Conservation (phyloP, 768 basidiomycete genomes). For the Mrakia frigida region DNA sequence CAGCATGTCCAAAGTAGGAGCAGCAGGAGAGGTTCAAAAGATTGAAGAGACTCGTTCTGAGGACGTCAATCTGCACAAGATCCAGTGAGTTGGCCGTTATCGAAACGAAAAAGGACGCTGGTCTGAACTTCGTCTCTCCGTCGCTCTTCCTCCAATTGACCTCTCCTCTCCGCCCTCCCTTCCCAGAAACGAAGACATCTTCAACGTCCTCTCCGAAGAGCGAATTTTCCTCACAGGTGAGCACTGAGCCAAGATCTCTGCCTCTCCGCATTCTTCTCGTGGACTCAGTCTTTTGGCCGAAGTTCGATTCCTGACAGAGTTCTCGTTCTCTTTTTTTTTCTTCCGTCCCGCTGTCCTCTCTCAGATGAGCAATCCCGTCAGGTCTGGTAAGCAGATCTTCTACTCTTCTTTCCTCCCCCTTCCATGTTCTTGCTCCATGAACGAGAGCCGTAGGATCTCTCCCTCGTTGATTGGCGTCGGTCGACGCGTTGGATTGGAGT, state of each 20-base stretch:
- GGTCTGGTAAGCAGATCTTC: background rate
- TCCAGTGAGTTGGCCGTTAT: background rate
- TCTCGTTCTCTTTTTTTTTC: background rate
- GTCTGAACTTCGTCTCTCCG: background rate
- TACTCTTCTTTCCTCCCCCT: background rate
- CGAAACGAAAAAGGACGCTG: background rate
- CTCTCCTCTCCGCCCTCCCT: background rate
- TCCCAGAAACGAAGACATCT: background rate
- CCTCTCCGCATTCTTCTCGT: background rate
- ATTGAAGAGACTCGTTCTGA: background rate
- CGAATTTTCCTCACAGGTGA: background rate
- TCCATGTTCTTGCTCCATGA: background rate
- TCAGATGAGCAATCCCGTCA: background rate
- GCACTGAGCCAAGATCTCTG: background rate
- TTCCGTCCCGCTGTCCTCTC: background rate
- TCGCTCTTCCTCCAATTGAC: background rate
- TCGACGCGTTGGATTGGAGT: background rate
- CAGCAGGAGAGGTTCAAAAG: background rate
- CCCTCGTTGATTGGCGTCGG: too few relatives aligned
- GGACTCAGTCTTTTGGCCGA: background rate
- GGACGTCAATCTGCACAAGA: background rate
- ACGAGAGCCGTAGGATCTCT: background rate
- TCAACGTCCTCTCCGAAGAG: slow-evolving; percentile 9
- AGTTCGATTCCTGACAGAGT: background rate
- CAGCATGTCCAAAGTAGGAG: slow-evolving; percentile 10